Percentiles rank a stretch among this genome's conserved stretches.
Conservation (phyloP, 495 filamentous ascomycete species). For the Cercophora newfieldiana region DNA sequence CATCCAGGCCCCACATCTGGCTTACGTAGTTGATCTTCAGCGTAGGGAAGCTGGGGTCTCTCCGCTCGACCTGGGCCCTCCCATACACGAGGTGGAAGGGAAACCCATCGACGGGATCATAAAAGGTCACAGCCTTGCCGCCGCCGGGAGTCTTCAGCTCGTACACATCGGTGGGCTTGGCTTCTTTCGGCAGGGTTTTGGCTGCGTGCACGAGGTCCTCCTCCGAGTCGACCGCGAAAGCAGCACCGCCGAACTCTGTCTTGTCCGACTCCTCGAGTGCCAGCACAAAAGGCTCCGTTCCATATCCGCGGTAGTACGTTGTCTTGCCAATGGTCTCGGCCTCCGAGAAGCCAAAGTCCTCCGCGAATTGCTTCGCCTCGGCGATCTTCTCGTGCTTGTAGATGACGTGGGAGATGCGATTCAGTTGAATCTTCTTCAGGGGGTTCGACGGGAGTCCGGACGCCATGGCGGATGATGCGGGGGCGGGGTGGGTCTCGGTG, state of each 20-base stretch:
- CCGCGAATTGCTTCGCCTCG: constrained; percentile 48
- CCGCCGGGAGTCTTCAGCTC: constrained; percentile 58
- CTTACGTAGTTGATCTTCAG: constrained; percentile 47
- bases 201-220: constrained; percentile 54
- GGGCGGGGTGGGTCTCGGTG: not conserved
- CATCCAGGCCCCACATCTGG: not conserved
- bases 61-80: constrained; percentile 42
- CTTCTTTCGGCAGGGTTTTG: constrained; percentile 43
- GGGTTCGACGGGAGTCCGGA: constrained; percentile 27
- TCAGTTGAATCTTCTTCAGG: constrained; percentile 50
- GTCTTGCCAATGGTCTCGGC: constrained; percentile 45
- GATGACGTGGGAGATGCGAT: constrained; percentile 57
- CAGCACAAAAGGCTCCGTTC: constrained; percentile 59
- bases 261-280: constrained; percentile 49
- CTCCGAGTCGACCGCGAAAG: constrained; percentile 56
- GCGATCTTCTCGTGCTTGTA: constrained; percentile 56
- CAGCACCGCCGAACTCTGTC: constrained; percentile 54
- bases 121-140: constrained; percentile 57
- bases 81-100: constrained; percentile 61
- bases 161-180: constrained; percentile 47
- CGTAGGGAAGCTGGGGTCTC: constrained; percentile 43
- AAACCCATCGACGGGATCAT: constrained; percentile 60
- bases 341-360: constrained; percentile 59
- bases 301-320: constrained; percentile 61
- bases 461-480: constrained; percentile 26